Conservation (phyloP, 2,329 filamentous ascomycete genomes). For the Chaetomiaceae sp. region DNA sequence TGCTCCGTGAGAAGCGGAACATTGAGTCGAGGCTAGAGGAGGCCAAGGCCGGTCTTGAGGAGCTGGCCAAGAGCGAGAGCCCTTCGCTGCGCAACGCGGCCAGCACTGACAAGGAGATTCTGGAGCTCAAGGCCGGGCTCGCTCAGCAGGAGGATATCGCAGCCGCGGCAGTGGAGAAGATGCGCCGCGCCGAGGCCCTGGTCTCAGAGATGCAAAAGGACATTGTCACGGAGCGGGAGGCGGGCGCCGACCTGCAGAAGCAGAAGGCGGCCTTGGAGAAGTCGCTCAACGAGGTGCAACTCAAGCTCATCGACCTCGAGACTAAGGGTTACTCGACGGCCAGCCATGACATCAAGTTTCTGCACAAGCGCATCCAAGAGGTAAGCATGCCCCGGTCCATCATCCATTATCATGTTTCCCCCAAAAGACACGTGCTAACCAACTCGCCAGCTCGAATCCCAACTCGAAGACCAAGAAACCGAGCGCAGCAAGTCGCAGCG, state of each 20-base stretch:
- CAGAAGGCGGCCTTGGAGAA: constrained; percentile 90
- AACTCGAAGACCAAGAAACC: constrained; percentile 77
- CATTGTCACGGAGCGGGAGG: constrained; percentile 78
- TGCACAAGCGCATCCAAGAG: constrained; percentile 92
- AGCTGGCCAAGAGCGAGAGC: constrained; percentile 77
- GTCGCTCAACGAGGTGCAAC: constrained; percentile 81
- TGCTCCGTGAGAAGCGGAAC: constrained; percentile 84
- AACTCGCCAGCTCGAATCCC: constrained; percentile 69
- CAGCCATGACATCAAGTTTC: constrained; percentile 90
- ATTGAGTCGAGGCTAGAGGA: constrained; percentile 81
- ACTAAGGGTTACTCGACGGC: constrained; percentile 95
- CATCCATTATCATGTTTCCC: too few species aligned
- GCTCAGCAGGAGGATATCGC: constrained; percentile 93
- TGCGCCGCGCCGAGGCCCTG: constrained; percentile 87
- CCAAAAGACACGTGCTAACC: too few species aligned
- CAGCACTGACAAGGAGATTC: constrained; percentile 78
- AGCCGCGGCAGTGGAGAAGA: constrained; percentile 89
- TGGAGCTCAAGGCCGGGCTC: constrained; percentile 82
- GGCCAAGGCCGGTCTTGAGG: constrained; percentile 82
- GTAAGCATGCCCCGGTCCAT: too few species aligned
- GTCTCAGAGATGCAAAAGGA: constrained; percentile 90
- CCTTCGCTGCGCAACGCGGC: constrained; percentile 87
- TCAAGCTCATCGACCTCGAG: constrained; percentile 86
- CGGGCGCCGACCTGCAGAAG: constrained; percentile 74
- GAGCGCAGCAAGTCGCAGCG: constrained; percentile 77